Evolutionary conservation across 2,329 filamentous ascomycete species (phyloP).

Genomic region (Allantophomopsis lycopodina): DNA sequence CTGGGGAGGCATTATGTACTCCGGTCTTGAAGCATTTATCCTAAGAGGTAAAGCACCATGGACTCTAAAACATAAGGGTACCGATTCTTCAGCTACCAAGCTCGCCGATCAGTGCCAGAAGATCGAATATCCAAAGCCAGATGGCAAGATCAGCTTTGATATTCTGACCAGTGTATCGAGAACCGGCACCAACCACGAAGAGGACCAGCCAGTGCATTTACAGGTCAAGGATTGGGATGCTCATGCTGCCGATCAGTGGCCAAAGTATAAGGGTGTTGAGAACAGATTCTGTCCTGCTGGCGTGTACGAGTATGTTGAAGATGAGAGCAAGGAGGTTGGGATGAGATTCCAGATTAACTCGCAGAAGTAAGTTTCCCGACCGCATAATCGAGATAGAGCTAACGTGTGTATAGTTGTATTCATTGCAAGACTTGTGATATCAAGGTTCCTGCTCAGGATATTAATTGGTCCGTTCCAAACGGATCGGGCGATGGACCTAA

Average conservation of each 20-base stretch:
- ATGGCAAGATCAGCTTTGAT: slow-evolving; percentile 89
- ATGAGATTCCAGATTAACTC: slow-evolving; percentile 96
- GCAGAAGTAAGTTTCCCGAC: slow-evolving; percentile 66
- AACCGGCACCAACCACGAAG: slow-evolving; percentile 96
- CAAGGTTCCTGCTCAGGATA: slow-evolving; percentile 92
- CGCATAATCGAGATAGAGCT: neutral
- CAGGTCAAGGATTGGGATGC: slow-evolving; percentile 92
- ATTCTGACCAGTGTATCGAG: slow-evolving; percentile 90
- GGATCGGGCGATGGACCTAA: slow-evolving; percentile 63
- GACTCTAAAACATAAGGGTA: slow-evolving; percentile 75
- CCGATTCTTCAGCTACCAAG: slow-evolving; percentile 70
- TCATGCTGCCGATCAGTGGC: slow-evolving; percentile 73
- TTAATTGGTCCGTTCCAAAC: slow-evolving; percentile 93
- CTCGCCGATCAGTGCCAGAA: slow-evolving; percentile 66
- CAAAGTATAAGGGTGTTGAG: slow-evolving; percentile 81
- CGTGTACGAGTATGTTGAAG: slow-evolving; percentile 96
- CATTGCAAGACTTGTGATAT: slow-evolving; percentile 99
- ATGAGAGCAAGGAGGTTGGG: slow-evolving; percentile 70
- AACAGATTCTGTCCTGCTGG: slow-evolving; percentile 95
- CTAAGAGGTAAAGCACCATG: slow-evolving; percentile 78
- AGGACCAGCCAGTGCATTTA: slow-evolving; percentile 93
- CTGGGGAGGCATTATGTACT: slow-evolving; percentile 85
- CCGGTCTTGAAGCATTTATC: slow-evolving; percentile 79
- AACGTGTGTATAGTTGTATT: slow-evolving; percentile 55
- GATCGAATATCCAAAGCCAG: slow-evolving; percentile 95